Evolutionary conservation across 257 asterid species (phyloP).

Genomic region (Fraxinus cuspidata): DNA sequence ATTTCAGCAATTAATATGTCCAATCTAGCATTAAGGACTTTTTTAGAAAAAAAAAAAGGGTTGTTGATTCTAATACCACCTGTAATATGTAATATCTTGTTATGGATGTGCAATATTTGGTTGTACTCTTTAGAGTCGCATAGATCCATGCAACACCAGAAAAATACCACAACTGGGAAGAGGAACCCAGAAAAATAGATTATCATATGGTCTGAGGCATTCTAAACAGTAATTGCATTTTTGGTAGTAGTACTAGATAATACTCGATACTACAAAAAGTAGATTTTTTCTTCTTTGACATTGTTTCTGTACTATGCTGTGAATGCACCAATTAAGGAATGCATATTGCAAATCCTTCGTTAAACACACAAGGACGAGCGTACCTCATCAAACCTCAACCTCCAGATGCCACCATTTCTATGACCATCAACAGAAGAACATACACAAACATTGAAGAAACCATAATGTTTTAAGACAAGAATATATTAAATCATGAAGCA

Average conservation of each 20-base stretch:
- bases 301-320: too few relatives aligned
- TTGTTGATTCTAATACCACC: neutral
- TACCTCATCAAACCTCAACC: neutral
- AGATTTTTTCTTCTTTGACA: too few relatives aligned
- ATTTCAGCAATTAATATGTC: neutral
- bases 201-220: neutral
- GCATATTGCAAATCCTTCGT: neutral
- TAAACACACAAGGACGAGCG: neutral
- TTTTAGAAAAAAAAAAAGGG: constrained; percentile 2
- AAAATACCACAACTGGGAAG: neutral
- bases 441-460: neutral
- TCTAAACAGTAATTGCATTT: neutral
- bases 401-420: neutral
- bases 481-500: neutral
- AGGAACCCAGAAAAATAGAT: neutral
- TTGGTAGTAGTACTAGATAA: neutral
- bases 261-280: neutral
- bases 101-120: neutral
- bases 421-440: neutral
- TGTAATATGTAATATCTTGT: neutral
- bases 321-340: neutral
- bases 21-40: neutral
- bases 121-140: neutral
- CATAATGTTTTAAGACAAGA: too few relatives aligned
- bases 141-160: neutral